Evolutionary conservation across 1,284 basidiomycete genomes (phyloP).

Genomic region (Vanrija sp.): DNA sequence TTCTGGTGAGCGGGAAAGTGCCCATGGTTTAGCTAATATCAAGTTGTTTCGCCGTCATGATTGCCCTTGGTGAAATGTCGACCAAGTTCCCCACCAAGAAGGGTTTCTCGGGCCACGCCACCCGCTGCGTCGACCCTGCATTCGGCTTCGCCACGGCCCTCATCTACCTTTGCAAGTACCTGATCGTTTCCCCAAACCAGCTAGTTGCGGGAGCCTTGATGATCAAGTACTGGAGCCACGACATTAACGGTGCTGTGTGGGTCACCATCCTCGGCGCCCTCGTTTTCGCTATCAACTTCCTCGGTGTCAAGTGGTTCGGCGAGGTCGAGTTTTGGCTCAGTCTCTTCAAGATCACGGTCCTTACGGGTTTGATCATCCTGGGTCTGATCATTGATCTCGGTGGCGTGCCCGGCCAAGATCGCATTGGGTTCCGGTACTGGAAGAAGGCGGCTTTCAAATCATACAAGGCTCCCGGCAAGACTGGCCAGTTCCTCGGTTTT

Average conservation of each 20-base stretch:
- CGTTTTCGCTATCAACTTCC: constrained; percentile 57
- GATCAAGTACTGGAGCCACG: constrained; percentile 40
- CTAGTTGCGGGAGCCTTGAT: constrained; percentile 48
- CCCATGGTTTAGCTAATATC: neutral
- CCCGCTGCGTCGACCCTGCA: constrained; percentile 36
- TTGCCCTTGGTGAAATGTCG: constrained; percentile 47
- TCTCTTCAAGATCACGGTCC: constrained; percentile 57
- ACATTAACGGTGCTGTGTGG: constrained; percentile 44
- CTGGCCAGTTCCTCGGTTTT: constrained; percentile 38
- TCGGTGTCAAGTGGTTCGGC: constrained; percentile 66
- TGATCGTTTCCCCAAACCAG: constrained; percentile 55
- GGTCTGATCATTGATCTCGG: constrained; percentile 62
- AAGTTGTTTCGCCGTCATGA: constrained; percentile 32
- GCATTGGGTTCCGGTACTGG: constrained; percentile 61
- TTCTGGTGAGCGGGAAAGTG: constrained; percentile 22
- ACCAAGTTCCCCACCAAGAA: constrained; percentile 40
- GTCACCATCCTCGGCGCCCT: constrained; percentile 47
- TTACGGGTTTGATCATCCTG: constrained; percentile 60
- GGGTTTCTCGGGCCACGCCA: constrained; percentile 44
- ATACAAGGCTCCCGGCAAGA: constrained; percentile 26
- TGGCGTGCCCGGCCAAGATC: constrained; percentile 62
- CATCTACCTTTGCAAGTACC: constrained; percentile 51
- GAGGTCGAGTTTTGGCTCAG: constrained; percentile 61
- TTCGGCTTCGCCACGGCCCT: constrained; percentile 37
- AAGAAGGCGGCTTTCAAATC: constrained; percentile 46